Conservation (phyloP, 2,329 filamentous ascomycete genomes). For the Arachnomyces sp. region DNA sequence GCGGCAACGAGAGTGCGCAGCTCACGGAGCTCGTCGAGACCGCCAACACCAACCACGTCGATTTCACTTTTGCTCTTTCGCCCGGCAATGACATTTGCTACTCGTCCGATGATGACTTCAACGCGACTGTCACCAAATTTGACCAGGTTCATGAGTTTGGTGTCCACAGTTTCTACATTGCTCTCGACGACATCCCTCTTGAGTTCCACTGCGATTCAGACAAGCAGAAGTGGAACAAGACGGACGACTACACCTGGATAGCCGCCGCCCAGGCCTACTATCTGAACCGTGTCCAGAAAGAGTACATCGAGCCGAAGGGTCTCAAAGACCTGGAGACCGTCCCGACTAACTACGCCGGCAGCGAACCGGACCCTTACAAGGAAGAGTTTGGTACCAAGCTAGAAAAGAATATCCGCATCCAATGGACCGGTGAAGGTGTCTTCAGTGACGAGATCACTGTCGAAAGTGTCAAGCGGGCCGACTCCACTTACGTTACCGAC, state of each 20-base stretch:
- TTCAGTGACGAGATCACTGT: conserved; percentile 17
- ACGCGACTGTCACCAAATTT: conserved; percentile 14
- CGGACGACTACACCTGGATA: conserved; percentile 12
- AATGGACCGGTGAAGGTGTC: conserved; percentile 19
- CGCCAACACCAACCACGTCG: conserved; percentile 15
- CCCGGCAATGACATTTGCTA: conserved; percentile 14
- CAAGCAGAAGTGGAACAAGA: conserved; percentile 12
- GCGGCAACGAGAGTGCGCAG: conserved; percentile 10
- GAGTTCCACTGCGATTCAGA: conserved; percentile 16
- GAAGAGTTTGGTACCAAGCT: conserved; percentile 15
- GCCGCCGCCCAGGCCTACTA: conserved; percentile 16
- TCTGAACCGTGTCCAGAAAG: conserved; percentile 14
- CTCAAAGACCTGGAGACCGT: conserved; percentile 15
- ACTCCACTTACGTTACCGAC: conserved; percentile 15
- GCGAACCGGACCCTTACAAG: conserved; percentile 15
- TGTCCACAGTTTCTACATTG: conserved; percentile 16
- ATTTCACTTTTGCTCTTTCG: conserved; percentile 17
- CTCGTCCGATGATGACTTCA: conserved; percentile 15
- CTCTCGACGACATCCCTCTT: conserved; percentile 14
- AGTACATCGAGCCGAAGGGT: conserved; percentile 12
- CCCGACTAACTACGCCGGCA: conserved; percentile 16
- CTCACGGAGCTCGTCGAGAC: conserved; percentile 14
- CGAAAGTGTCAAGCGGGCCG: conserved; percentile 13
- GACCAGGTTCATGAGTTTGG: conserved; percentile 15
- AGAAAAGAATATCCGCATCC: conserved; percentile 18